Evolutionary conservation across 306 rosid genomes (phyloP).

Genomic region (Purshia tridentata): DNA sequence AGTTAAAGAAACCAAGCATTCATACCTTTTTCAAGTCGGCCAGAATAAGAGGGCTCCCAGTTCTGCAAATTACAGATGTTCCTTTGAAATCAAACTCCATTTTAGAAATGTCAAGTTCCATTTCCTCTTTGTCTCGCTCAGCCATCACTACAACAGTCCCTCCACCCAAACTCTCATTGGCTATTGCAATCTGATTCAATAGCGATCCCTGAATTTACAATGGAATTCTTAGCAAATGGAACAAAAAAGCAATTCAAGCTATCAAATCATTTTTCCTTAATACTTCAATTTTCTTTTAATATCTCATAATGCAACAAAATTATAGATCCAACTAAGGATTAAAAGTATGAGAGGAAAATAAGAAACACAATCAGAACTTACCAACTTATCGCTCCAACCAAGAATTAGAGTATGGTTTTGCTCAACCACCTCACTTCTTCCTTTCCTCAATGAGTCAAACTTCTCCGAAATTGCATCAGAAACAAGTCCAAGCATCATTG

Average conservation of each 20-base stretch:
- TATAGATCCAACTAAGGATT: no score
- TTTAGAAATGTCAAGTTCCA: conserved; percentile 93
- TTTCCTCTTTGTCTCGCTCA: conserved; percentile 90
- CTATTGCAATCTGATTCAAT: conserved; percentile 83
- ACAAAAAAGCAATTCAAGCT: conserved; percentile 12
- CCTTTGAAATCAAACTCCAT: conserved; percentile 93
- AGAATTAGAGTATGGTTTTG: conserved; percentile 85
- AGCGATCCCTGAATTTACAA: conserved; percentile 66
- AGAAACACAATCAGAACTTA: conserved; percentile 26
- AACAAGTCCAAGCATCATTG: conserved; percentile 97
- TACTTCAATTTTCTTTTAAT: background rate
- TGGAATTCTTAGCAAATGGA: conserved; percentile 16
- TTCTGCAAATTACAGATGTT: conserved; percentile 89
- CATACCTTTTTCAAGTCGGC: conserved; percentile 88
- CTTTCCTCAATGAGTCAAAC: conserved; percentile 88
- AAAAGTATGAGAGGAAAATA: background rate
- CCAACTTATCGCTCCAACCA: conserved; percentile 96
- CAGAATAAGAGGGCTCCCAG: conserved; percentile 86
- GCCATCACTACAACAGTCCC: conserved; percentile 92
- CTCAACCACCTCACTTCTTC: conserved; percentile 90
- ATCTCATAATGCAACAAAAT: background rate
- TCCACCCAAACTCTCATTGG: conserved; percentile 89
- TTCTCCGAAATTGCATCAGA: conserved; percentile 89
- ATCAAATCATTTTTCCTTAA: conserved; percentile 15
- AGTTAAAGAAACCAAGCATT: conserved; percentile 1